Conservation (phyloP, 2,329 filamentous ascomycete species). For the Cytospora piceae region DNA sequence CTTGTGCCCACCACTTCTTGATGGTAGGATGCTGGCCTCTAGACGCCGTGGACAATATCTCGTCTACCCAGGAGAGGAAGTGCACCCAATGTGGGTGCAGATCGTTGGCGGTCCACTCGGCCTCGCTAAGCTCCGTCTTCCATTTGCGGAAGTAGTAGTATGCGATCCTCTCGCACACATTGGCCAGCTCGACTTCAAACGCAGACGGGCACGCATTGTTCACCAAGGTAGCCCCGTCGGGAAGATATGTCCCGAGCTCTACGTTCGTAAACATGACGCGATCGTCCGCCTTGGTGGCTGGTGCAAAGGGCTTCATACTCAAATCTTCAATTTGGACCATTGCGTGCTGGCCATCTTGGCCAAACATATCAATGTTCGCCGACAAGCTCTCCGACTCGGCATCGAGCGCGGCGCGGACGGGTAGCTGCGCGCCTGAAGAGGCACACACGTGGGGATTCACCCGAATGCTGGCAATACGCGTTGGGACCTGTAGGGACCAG, state of each 20-base stretch:
- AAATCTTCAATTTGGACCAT: constrained; percentile 33
- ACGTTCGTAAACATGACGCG: no score
- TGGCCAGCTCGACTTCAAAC: constrained; percentile 28
- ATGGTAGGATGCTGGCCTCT: no score
- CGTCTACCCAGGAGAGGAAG: no score
- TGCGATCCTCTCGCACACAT: constrained; percentile 33
- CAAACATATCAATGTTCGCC: constrained; percentile 21
- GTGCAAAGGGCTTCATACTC: constrained; percentile 25
- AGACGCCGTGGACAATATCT: no score
- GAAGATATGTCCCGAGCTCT: no score
- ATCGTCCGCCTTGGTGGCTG: constrained; percentile 27
- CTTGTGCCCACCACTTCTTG: no score
- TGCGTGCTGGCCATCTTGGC: constrained; percentile 15
- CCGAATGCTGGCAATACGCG: constrained; percentile 7
- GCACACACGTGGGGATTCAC: constrained; percentile 22
- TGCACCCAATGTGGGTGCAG: no score
- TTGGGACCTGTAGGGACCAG: constrained; percentile 20
- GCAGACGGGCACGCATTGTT: constrained; percentile 8
- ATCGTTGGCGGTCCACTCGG: constrained; percentile 30
- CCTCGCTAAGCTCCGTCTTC: constrained; percentile 31
- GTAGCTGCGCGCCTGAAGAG: background rate
- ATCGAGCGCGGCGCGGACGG: background rate
- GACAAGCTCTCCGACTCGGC: constrained; percentile 4
- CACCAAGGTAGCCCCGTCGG: no score
- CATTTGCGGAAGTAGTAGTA: constrained; percentile 35